phyloP scores from a whole-genome alignment of 805 yeast genomes.

The Spencermartinsiella europaea region DNA sequence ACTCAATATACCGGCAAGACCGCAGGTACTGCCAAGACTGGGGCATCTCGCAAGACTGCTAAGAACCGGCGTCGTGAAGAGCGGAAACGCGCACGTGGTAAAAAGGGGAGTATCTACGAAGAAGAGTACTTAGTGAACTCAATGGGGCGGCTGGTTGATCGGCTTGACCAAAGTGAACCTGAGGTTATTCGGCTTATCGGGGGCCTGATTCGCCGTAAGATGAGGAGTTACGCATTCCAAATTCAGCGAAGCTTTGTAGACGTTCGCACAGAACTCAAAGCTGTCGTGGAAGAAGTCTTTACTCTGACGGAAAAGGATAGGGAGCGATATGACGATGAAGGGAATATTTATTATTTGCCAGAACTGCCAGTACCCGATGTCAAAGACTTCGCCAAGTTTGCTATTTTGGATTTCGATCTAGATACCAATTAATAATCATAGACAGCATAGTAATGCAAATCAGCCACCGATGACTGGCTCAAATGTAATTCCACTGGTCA shows the following conservation, averaged over 20 bases:
- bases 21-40: slow-evolving; percentile 91
- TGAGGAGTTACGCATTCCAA: slow-evolving; percentile 75
- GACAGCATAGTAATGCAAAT: too few relatives aligned
- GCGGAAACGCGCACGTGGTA: slow-evolving; percentile 92
- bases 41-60: slow-evolving; percentile 87
- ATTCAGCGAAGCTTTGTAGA: slow-evolving; percentile 64
- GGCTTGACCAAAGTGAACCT: slow-evolving; percentile 64
- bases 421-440: not conserved
- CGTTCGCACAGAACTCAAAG: slow-evolving; percentile 49
- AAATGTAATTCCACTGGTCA: too few relatives aligned
- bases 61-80: slow-evolving; percentile 94
- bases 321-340: slow-evolving; percentile 84
- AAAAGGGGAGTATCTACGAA: slow-evolving; percentile 95
- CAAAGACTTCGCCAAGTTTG: slow-evolving; percentile 41
- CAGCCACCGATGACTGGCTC: too few relatives aligned
- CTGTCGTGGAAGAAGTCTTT: slow-evolving; percentile 71
- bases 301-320: slow-evolving; percentile 77
- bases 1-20: slow-evolving; percentile 97
- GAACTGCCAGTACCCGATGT: slow-evolving; percentile 70
- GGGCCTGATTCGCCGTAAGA: slow-evolving; percentile 65
- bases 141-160: slow-evolving; percentile 78
- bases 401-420: slow-evolving; percentile 8
- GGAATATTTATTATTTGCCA: slow-evolving; percentile 70
- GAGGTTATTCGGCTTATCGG: slow-evolving; percentile 74
- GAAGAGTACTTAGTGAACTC: slow-evolving; percentile 91